Evolutionary conservation across 2,329 filamentous ascomycete genomes (phyloP).

Genomic region (Fusarium concolor): DNA sequence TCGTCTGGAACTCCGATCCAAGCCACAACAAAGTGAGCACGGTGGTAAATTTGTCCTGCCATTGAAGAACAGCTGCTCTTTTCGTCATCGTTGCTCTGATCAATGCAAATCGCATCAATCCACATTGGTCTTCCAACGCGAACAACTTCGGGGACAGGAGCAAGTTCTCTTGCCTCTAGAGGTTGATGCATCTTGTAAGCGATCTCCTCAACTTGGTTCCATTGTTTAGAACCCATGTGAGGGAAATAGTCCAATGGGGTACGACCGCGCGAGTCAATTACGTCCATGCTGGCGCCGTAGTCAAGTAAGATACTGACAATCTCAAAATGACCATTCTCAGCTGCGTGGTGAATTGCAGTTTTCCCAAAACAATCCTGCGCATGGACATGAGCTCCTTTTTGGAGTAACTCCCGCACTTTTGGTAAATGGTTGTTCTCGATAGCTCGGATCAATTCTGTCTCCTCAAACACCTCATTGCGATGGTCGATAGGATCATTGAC

Average conservation of each 20-base stretch:
- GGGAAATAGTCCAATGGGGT: neutral
- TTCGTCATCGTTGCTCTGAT: neutral
- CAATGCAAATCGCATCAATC: conserved; percentile 13
- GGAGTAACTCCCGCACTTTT: neutral
- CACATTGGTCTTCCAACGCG: conserved; percentile 2
- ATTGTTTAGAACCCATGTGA: neutral
- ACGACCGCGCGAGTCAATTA: neutral
- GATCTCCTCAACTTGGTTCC: neutral
- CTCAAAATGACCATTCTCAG: neutral
- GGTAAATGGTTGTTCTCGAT: neutral
- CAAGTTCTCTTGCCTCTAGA: neutral
- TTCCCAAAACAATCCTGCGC: neutral
- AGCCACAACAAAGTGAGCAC: neutral
- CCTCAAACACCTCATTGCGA: neutral
- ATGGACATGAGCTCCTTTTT: neutral
- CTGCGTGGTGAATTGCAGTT: conserved; percentile 9
- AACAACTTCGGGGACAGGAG: rapidly evolving
- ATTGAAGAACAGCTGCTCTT: neutral
- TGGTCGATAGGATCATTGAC: neutral
- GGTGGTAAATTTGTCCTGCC: neutral
- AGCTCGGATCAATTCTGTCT: neutral
- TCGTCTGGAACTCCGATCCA: neutral
- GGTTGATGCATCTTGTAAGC: neutral
- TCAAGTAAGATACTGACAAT: neutral
- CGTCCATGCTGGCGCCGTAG: neutral